Base-by-base conservation (phyloP, 1,284 basidiomycete species). In the Vanrija sp. region DNA sequence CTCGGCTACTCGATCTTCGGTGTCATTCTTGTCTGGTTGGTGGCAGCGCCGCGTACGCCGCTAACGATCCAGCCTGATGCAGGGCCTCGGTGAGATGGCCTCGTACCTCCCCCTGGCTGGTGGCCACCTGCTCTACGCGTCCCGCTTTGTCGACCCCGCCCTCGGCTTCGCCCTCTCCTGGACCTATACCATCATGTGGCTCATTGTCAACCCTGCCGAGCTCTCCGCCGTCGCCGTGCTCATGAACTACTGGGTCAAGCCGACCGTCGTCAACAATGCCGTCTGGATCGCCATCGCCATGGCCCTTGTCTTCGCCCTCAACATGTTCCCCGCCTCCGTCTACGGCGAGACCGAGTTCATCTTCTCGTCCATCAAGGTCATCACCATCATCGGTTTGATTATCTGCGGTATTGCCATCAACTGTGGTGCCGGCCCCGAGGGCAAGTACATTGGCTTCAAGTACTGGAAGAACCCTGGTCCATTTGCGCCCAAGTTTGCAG, bases 41-140 rank as follows among this genome's bases (percentile, higher is more conserved):
- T 19, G 16, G 12, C 3, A 38, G 10, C 31, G 12, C 31, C 25
- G 14, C 10, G 16, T 9, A 15, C 38, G 7, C 45, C 27, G 37
- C 31, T 37, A 3, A 31, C 12, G 12, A 9, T 14, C 4, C 9
- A 31, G 31, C 31, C 14, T 61, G 45, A 61, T 61, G 60, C 51
- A 53, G 24, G 60, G 56, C 18, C 60, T 61, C 35, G 60, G 57
- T 20, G 60, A 62, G 48, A 62, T 62, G 60, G 43, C 57, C 7
- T 43, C 57, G 19, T 67, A 66, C 41, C 65, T 75, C 36, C 69
- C 71, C 41, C 75, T 78, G 56, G 53, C 77, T 38, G 85, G 83
- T 49, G 83, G 88, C 3, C 88, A 89, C 68, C 85, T 89, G 67
- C 84, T 82, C 42, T 78, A 88, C 41, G 85, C 88, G 7, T 20